These are phyloP conservation scores for Chaetomiaceae sp. DNA, from an alignment of 2,329 filamentous ascomycete genomes.

Conservation along the genomic window DNA sequence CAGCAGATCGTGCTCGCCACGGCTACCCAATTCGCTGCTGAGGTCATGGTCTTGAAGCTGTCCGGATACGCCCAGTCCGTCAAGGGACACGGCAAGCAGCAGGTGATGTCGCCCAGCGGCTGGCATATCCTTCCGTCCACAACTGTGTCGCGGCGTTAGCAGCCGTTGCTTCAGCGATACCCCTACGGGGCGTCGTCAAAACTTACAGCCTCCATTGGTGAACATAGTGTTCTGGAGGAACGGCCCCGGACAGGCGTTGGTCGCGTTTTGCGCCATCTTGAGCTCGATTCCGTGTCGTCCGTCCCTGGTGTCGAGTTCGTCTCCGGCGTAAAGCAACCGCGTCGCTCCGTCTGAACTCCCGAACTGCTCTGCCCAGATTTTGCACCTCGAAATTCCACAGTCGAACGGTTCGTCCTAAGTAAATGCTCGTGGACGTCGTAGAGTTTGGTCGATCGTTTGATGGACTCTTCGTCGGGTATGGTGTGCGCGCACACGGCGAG, in stretches of 20 bases:
- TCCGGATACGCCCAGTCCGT: constrained; percentile 68
- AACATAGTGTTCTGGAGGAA: constrained; percentile 18
- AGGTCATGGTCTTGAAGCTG: constrained; percentile 52
- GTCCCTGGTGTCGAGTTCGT: neutral
- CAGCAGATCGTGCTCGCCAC: constrained; percentile 67
- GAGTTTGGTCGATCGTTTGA: neutral
- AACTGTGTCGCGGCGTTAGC: constrained; percentile 38
- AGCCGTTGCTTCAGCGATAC: neutral
- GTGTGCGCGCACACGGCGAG: neutral
- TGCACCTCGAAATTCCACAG: neutral
- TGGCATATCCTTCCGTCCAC: constrained; percentile 50
- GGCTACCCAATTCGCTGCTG: constrained; percentile 75
- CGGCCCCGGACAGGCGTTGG: constrained; percentile 15
- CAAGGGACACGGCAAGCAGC: constrained; percentile 86
- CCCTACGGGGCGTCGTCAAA: neutral
- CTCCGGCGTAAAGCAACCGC: too few species aligned
- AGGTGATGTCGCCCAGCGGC: constrained; percentile 49
- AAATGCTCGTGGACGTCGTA: neutral
- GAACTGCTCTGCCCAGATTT: too few species aligned
- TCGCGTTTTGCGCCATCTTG: constrained; percentile 12
- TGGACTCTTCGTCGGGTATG: neutral
- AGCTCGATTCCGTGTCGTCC: neutral
- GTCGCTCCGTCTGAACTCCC: too few species aligned
- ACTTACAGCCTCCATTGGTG: constrained; percentile 24
- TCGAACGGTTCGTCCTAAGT: neutral